Evolutionary conservation across 108 stramenopile genomes (phyloP), one percentile per base, ranked within the genome.

Genomic region (Skeletonema marinoi): DNA sequence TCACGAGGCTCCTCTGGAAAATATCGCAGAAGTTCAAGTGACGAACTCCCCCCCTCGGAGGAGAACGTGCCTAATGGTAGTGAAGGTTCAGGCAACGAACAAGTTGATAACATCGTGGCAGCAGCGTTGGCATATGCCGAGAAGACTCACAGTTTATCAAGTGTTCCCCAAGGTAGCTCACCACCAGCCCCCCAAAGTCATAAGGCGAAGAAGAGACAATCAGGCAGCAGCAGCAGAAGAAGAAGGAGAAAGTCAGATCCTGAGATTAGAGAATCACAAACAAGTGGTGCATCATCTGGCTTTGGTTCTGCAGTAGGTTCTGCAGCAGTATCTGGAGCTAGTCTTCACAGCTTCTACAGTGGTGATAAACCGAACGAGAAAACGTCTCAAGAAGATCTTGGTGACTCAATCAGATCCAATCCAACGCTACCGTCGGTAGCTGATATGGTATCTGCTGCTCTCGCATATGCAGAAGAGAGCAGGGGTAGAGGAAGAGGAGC

Each of bases 51-150:
- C 9, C 38, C 66, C 3, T 70, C 62, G 25, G 66, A 79, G 50
- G 67, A 73, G 6, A 46, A 68, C 44, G 32, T 65, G 14, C 68
- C 73, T 7, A 60, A 51, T 16, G 8, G 25, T 3, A 68, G 60
- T 12, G 61, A 16, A 12, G 44, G 46, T 5, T 41, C 60, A 21
- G 46, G 62, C 5, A 13, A 17, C 30, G 61, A 73, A 35, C 42
- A 35, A 11, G 80, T 81, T 17, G 80, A 81, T 48, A 60, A 65
- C 39, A 75, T 81, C 38, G 80, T 81, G 10, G 74, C 73, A 36
- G 80, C 80, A 4, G 80, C 80, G n/a, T 61, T 81, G 54, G 80
- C 80, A 11, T 81, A 71, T 51, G 80, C 80, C 25, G 80, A 81
- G 61, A 70, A 70, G 62, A 73, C 70, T 63, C 78, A 79, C 35